These are phyloP conservation scores for Xenoacremonium recifei DNA, from an alignment of 2,329 filamentous ascomycete genomes.

Conservation along the genomic window DNA sequence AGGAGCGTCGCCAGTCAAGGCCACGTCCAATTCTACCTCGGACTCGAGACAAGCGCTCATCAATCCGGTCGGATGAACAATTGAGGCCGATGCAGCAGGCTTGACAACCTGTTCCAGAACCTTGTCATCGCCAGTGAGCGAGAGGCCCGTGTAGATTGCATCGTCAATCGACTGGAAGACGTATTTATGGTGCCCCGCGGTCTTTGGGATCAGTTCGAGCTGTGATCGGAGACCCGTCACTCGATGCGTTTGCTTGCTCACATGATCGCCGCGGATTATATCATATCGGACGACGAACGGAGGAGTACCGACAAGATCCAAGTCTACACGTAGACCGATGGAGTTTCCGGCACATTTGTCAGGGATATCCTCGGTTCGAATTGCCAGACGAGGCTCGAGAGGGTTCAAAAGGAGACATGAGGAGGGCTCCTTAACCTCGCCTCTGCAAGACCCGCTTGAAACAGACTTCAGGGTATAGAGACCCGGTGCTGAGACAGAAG, in stretches of 20 bases:
- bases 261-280: slow-evolving; percentile 60
- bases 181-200: slow-evolving; percentile 85
- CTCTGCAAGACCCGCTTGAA: slow-evolving; percentile 76
- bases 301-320: slow-evolving; percentile 89
- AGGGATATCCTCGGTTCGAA: slow-evolving; percentile 78
- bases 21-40: slow-evolving; percentile 69
- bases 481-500: slow-evolving; percentile 72
- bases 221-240: slow-evolving; percentile 77
- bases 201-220: slow-evolving; percentile 76
- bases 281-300: slow-evolving; percentile 84
- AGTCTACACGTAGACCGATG: slow-evolving; percentile 81
- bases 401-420: slow-evolving; percentile 93
- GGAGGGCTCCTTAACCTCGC: slow-evolving; percentile 88
- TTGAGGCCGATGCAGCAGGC: slow-evolving; percentile 80
- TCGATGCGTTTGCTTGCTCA: slow-evolving; percentile 52
- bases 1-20: slow-evolving; percentile 77
- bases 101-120: slow-evolving; percentile 86
- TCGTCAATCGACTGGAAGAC: slow-evolving; percentile 80
- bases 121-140: slow-evolving; percentile 59
- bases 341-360: slow-evolving; percentile 96
- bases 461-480: slow-evolving; percentile 84
- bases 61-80: slow-evolving; percentile 52
- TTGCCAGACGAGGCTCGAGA: slow-evolving; percentile 74
- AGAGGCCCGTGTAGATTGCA: slow-evolving; percentile 69
- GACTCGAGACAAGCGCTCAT: slow-evolving; percentile 81